These are phyloP conservation scores for Exophiala sideris DNA, from an alignment of 2,329 filamentous ascomycete genomes.

Conservation along the genomic window DNA sequence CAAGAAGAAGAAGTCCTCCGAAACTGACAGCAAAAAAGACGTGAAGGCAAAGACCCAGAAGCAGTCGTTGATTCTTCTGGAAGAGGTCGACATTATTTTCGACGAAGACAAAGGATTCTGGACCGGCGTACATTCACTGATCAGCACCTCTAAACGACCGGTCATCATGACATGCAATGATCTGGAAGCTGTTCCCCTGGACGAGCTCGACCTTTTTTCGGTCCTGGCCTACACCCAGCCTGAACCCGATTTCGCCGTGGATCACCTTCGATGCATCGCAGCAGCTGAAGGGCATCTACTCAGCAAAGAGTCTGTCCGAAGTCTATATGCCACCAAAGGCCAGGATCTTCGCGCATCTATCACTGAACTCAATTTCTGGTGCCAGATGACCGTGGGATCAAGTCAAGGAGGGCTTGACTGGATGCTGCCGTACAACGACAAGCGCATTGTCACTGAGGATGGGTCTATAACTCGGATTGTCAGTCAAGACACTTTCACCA, in stretches of 20 bases:
- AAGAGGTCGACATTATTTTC: slow-evolving; percentile 90
- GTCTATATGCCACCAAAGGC: slow-evolving; percentile 66
- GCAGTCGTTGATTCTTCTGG: slow-evolving; percentile 88
- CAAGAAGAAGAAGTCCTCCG: slow-evolving; percentile 28
- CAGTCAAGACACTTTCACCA: slow-evolving; percentile 73
- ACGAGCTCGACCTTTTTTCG: slow-evolving; percentile 74
- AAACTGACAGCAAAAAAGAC: slow-evolving; percentile 4
- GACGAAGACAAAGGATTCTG: slow-evolving; percentile 97
- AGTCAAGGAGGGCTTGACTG: slow-evolving; percentile 84
- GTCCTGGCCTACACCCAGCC: slow-evolving; percentile 73
- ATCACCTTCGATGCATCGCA: slow-evolving; percentile 77
- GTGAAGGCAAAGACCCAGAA: slow-evolving; percentile 60
- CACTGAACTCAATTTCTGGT: slow-evolving; percentile 90
- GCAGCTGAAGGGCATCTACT: slow-evolving; percentile 87
- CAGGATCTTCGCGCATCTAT: slow-evolving; percentile 77
- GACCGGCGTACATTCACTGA: slow-evolving; percentile 73
- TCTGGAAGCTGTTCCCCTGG: slow-evolving; percentile 73
- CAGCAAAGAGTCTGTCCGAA: slow-evolving; percentile 60
- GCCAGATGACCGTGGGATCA: slow-evolving; percentile 90
- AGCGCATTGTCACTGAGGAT: slow-evolving; percentile 61
- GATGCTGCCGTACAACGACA: slow-evolving; percentile 75
- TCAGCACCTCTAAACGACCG: slow-evolving; percentile 80
- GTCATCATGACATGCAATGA: slow-evolving; percentile 96
- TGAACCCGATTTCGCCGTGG: slow-evolving; percentile 64
- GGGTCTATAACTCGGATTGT: slow-evolving; percentile 67